These are phyloP conservation scores for Mucuna pruriens DNA, from an alignment of 306 rosid genomes.

Conservation along the genomic window DNA sequence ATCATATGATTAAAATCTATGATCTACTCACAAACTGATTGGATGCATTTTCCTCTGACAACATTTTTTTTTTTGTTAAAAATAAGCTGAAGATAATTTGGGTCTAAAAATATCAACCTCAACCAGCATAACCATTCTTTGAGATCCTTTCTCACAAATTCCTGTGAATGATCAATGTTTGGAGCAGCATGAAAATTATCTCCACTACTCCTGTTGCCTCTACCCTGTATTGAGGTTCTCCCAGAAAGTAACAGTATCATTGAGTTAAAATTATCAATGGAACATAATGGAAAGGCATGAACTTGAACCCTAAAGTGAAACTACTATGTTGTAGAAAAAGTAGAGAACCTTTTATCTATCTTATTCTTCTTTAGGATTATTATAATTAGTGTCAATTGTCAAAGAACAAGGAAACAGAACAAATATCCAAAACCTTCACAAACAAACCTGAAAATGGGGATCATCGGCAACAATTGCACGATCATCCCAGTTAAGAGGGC, in stretches of 20 bases:
- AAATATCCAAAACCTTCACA: not conserved
- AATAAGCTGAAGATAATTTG: slow-evolving; percentile 11
- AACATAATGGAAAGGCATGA: not conserved
- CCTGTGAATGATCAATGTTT: slow-evolving; percentile 94
- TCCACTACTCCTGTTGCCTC: slow-evolving; percentile 93
- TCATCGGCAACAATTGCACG: slow-evolving; percentile 87
- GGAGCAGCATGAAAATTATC: slow-evolving; percentile 95
- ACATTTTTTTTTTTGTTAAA: not conserved
- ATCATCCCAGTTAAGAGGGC: slow-evolving; percentile 84
- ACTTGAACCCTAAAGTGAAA: not conserved
- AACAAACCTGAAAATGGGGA: slow-evolving; percentile 89
- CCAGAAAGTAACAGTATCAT: slow-evolving; percentile 13
- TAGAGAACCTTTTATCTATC: slow-evolving; percentile 7
- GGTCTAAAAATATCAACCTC: slow-evolving; percentile 58
- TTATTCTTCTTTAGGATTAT: slow-evolving; percentile 13
- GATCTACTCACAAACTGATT: not conserved
- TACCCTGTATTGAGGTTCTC: slow-evolving; percentile 63
- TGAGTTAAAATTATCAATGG: not conserved
- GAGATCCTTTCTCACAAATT: slow-evolving; percentile 89
- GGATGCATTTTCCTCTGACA: not conserved
- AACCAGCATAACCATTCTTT: slow-evolving; percentile 87
- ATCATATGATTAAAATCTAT: not conserved
- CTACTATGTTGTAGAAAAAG: not conserved
- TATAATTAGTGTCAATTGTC: slow-evolving; percentile 12
- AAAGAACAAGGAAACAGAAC: not conserved